Conservation (phyloP, 805 yeast species). For the Metschnikowia noctiluminum region DNA sequence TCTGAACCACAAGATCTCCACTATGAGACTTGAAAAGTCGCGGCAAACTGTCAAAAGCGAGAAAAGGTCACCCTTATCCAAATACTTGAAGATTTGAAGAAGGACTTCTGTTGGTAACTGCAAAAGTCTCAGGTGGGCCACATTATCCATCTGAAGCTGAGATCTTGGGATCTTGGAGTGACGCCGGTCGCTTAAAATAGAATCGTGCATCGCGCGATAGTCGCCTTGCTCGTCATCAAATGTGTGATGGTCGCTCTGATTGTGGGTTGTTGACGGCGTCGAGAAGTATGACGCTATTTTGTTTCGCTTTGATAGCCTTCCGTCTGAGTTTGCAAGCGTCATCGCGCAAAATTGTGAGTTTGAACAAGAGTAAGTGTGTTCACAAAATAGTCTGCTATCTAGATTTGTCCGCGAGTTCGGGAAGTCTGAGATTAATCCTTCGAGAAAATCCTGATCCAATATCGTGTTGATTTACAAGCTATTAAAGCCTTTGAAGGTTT, state of each 20-base stretch:
- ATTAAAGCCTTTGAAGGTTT: too few relatives aligned
- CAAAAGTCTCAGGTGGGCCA: constrained; percentile 37
- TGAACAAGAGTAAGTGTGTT: too few relatives aligned
- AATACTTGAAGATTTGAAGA: constrained; percentile 60
- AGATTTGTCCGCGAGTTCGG: too few relatives aligned
- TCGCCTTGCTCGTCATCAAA: constrained; percentile 36
- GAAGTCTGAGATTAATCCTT: too few relatives aligned
- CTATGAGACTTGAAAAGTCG: constrained; percentile 72
- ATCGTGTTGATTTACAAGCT: too few relatives aligned
- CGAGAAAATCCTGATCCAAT: too few relatives aligned
- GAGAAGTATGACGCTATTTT: constrained; percentile 16
- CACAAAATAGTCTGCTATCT: too few relatives aligned
- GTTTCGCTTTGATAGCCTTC: constrained; percentile 12
- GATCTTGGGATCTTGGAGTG: constrained; percentile 18
- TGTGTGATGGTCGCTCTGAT: constrained; percentile 9
- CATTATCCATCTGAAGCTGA: constrained; percentile 23
- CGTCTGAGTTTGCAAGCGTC: constrained; percentile 8
- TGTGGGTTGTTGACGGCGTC: constrained; percentile 8
- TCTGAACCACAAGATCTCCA: constrained; percentile 84
- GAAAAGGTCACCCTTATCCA: constrained; percentile 58
- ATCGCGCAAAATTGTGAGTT: neutral
- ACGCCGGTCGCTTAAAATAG: constrained; percentile 30
- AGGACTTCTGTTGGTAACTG: constrained; percentile 59
- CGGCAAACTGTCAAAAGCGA: constrained; percentile 70
- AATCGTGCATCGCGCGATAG: constrained; percentile 32